Conservation (phyloP, 768 basidiomycete genomes). For the Gymnopilus dilepis region DNA sequence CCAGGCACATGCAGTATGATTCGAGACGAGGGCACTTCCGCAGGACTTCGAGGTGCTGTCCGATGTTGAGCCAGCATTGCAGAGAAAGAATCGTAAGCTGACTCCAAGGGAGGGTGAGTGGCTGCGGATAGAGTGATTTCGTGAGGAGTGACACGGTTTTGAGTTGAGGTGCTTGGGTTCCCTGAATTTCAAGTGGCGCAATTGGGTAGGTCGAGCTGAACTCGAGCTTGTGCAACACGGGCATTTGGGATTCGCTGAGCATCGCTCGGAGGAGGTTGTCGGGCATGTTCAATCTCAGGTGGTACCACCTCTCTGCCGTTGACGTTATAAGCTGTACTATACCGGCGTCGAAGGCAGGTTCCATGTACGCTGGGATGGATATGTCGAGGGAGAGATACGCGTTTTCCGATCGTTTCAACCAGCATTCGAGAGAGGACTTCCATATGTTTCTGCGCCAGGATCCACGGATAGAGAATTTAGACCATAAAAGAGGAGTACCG, state of each 20-base stretch:
- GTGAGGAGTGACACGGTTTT: constrained; percentile 25
- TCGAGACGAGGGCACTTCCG: constrained; percentile 29
- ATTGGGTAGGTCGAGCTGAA: constrained; percentile 25
- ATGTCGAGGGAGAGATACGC: constrained; percentile 25
- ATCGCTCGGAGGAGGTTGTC: constrained; percentile 21
- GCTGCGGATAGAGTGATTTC: constrained; percentile 23
- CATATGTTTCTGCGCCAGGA: constrained; percentile 21
- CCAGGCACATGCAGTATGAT: constrained; percentile 26
- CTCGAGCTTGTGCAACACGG: constrained; percentile 26
- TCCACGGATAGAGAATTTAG: constrained; percentile 23
- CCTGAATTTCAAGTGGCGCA: constrained; percentile 16
- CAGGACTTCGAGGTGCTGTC: constrained; percentile 32
- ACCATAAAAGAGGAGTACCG: constrained; percentile 30
- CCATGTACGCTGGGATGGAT: constrained; percentile 21
- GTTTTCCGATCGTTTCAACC: constrained; percentile 26
- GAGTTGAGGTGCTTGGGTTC: constrained; percentile 22
- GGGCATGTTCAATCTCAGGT: constrained; percentile 26
- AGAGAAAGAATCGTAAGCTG: constrained; percentile 29
- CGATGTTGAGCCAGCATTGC: constrained; percentile 29
- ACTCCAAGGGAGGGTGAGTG: constrained; percentile 21
- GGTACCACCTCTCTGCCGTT: constrained; percentile 26
- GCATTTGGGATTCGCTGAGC: constrained; percentile 22
- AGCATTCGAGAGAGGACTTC: constrained; percentile 23
- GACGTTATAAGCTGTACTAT: constrained; percentile 20
- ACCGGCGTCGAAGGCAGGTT: constrained; percentile 16